Evolutionary conservation across 148 eudicot genomes (phyloP).

Genomic region (Beta vulgaris): DNA sequence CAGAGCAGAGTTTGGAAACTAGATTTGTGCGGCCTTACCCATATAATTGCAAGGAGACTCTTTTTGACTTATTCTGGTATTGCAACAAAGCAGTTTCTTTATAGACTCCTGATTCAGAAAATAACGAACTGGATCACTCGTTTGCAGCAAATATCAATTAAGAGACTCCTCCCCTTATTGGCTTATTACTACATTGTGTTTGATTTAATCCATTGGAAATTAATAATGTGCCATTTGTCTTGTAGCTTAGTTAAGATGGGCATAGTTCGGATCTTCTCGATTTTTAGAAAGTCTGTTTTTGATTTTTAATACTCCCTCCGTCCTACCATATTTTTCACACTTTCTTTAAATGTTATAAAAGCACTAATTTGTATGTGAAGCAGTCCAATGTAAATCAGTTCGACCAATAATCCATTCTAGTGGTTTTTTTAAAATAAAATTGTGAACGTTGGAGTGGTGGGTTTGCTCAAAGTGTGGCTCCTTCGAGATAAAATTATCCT

Average conservation of each 20-base stretch:
- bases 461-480: neutral
- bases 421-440: no score
- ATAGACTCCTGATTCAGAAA: neutral
- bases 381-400: no score
- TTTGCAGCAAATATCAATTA: no score
- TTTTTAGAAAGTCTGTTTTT: no score
- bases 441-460: no score
- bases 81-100: neutral
- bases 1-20: neutral
- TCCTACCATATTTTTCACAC: no score
- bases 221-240: neutral
- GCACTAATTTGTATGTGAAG: no score
- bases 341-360: no score
- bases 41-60: neutral
- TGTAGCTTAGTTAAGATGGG: neutral
- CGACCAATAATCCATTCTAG: no score
- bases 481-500: neutral
- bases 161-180: no score
- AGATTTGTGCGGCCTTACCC: neutral
- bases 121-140: no score
- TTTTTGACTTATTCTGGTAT: neutral
- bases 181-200: neutral
- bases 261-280: neutral
- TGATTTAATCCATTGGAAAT: neutral
- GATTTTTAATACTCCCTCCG: no score